Base-by-base conservation (phyloP, 208 protist species). In the Trypanosoma congolense region DNA sequence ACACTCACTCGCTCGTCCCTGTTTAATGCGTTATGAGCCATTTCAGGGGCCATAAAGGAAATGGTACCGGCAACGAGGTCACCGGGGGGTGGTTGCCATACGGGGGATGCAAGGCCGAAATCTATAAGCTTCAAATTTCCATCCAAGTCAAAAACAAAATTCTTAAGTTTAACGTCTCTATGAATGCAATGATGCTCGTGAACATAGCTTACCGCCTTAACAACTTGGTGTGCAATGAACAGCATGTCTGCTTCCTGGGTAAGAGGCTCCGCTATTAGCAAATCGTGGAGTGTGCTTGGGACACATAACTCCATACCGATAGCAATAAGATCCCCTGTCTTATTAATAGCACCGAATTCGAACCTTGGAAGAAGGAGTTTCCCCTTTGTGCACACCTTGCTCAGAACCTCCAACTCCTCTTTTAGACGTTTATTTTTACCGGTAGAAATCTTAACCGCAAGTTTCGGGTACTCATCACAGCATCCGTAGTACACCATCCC, bases 11-110 rank as follows among this genome's bases (percentile, higher is more conserved):
- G 77, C 40, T 75, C 54, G 38, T 91, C 76, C 61, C 75, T 81
- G 59, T 83, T 46, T n/a, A 95, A 66, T 8, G 81, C 85, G 58
- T 95, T 95, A 68, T 92, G 81, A 25, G 87, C 87, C 87, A 95
- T 94, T 67, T 97, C 89, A 0, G 92, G 92, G 10, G 92, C 82
- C 77, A 96, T 90, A 64, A 93, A 97, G n/a, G 83, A 85, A 38
- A 92, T 70, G 2, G 92, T 96, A 33, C 92, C 92, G 9, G 82
- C 85, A 54, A 95, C 86, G 18, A 95, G 78, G 42, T 95, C 89
- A 6, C 83, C 89, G 8, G 86, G 58, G 5, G 83, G 71, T 3
- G 89, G 86, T 48, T 80, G 81, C 30, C 83, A 72, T 3, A 75
- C 68, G 35, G 50, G 81, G 47, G 77, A 85, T 6, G 91, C 73